These are phyloP conservation scores for Solanum chmielewskii DNA, from an alignment of 257 asterid species.

Conservation along the genomic window DNA sequence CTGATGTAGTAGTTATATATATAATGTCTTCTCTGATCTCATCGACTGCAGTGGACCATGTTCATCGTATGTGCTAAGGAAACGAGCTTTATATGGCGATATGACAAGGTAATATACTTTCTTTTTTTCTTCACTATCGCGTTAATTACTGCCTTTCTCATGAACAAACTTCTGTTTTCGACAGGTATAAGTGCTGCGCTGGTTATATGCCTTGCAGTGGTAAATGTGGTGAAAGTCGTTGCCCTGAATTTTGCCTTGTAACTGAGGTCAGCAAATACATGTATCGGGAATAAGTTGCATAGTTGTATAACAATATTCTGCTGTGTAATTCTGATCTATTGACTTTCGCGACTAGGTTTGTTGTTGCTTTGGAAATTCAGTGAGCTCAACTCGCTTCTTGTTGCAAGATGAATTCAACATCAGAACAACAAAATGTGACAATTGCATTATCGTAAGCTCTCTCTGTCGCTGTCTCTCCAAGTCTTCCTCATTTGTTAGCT, in stretches of 20 bases:
- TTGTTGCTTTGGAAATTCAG: constrained; percentile 31
- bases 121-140: not conserved
- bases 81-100: constrained; percentile 30
- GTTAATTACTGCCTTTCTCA: not conserved
- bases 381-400: constrained; percentile 32
- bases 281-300: not conserved
- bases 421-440: constrained; percentile 28
- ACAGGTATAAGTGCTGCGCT: constrained; percentile 29
- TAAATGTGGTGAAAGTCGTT: constrained; percentile 21
- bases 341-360: constrained; percentile 8
- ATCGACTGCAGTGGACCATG: constrained; percentile 25
- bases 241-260: constrained; percentile 31
- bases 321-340: not conserved
- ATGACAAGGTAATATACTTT: constrained; percentile 19
- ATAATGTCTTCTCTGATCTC: not conserved
- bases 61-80: constrained; percentile 25
- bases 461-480: not conserved
- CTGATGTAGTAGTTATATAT: not conserved
- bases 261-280: constrained; percentile 16
- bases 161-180: not conserved
- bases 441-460: constrained; percentile 29
- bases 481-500: not conserved
- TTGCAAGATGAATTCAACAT: constrained; percentile 38
- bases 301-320: not conserved
- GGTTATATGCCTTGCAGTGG: constrained; percentile 45